A percentile compares a stretch with the other conserved stretches of the same genome.
phyloP scores from a whole-genome alignment of 2,329 filamentous ascomycete species.

The Phialocephala sp. region DNA sequence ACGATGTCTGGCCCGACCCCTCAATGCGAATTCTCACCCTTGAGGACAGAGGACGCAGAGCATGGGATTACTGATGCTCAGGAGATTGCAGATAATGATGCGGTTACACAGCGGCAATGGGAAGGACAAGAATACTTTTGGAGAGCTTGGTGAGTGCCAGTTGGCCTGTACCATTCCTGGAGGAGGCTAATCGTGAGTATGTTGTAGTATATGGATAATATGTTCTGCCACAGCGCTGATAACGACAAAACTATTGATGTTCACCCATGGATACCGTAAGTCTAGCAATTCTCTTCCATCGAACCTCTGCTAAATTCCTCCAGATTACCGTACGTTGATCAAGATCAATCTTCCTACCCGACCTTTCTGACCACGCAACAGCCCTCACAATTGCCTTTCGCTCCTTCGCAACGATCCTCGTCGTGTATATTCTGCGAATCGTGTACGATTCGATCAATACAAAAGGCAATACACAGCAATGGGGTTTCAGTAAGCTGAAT shows the following conservation, averaged over 20 bases:
- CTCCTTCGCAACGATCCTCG: conserved; percentile 21
- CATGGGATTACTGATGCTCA: not conserved
- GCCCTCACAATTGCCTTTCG: conserved; percentile 34
- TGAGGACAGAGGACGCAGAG: not conserved
- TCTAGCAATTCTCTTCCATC: not conserved
- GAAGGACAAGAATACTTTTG: not conserved
- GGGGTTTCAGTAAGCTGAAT: conserved; percentile 24
- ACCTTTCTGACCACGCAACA: conserved; percentile 12
- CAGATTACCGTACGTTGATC: conserved; percentile 35
- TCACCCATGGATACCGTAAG: conserved; percentile 34
- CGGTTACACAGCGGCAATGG: not conserved
- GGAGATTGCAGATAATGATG: not conserved
- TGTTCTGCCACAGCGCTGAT: conserved; percentile 31
- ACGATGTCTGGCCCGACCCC: not conserved
- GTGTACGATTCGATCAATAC: conserved; percentile 11
- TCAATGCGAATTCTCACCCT: conserved; percentile 4
- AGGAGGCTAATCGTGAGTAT: not conserved
- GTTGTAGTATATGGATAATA: conserved; percentile 28
- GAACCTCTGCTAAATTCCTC: conserved; percentile 21
- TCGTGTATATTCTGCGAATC: conserved; percentile 24
- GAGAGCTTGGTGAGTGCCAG: not conserved
- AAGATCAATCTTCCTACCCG: not conserved
- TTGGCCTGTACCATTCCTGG: not conserved
- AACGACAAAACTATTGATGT: conserved; percentile 33
- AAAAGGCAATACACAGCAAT: conserved; percentile 14